Evolutionary conservation across 2,329 filamentous ascomycete genomes (phyloP).

Genomic region (Apiospora sp.): DNA sequence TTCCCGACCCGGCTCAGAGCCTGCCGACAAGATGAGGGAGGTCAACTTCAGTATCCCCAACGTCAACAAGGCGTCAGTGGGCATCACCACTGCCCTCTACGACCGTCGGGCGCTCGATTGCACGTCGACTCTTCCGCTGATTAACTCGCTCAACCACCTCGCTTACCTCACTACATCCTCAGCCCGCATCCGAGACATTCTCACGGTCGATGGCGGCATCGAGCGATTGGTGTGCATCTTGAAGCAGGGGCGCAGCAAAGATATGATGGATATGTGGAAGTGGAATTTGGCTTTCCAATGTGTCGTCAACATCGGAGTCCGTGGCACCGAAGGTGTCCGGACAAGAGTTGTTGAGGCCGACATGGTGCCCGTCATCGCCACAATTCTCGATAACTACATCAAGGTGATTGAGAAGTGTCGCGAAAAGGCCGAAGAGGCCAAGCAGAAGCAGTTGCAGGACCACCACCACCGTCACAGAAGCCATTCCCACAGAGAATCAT

Average conservation of each 20-base stretch:
- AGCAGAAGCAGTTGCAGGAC: slow-evolving; percentile 70
- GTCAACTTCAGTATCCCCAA: slow-evolving; percentile 99
- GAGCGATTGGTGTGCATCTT: slow-evolving; percentile 96
- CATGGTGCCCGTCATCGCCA: slow-evolving; percentile 98
- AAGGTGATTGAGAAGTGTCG: slow-evolving; percentile 92
- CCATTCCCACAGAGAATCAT: slow-evolving; percentile 56
- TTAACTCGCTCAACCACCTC: slow-evolving; percentile 98
- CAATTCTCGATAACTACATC: slow-evolving; percentile 98
- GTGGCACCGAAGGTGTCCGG: slow-evolving; percentile 91
- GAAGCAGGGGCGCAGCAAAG: slow-evolving; percentile 95
- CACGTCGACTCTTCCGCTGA: slow-evolving; percentile 94
- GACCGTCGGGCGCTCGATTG: slow-evolving; percentile 97
- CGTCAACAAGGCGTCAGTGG: slow-evolving; percentile 98
- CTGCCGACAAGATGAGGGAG: slow-evolving; percentile 83
- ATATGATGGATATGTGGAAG: slow-evolving; percentile 99
- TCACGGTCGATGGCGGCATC: slow-evolving; percentile 98
- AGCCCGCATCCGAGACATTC: slow-evolving; percentile 94
- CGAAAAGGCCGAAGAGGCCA: slow-evolving; percentile 84
- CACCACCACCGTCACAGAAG: slow-evolving; percentile 59
- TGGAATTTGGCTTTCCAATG: slow-evolving; percentile 99
- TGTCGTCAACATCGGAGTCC: slow-evolving; percentile 97
- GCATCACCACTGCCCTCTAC: slow-evolving; percentile 98
- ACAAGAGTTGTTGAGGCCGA: slow-evolving; percentile 97
- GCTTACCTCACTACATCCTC: slow-evolving; percentile 98
- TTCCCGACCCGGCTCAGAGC: slow-evolving; percentile 13